Conservation (phyloP, 345 rosid genomes). For the Garcia nutans region DNA sequence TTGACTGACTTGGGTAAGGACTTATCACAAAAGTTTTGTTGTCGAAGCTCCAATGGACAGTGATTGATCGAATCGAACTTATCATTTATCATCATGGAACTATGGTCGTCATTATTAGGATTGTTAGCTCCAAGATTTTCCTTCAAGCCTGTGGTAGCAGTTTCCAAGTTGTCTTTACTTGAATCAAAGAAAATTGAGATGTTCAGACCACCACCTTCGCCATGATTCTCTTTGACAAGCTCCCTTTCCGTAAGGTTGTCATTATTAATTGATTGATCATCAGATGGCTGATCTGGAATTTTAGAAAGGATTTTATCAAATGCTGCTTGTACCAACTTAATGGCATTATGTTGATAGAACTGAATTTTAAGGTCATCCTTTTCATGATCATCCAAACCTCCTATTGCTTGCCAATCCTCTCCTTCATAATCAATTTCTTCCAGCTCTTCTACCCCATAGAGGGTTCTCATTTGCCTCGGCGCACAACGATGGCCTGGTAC, state of each 20-base stretch:
- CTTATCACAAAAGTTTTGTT: conserved; percentile 9
- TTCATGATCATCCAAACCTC: conserved; percentile 32
- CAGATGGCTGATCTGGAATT: conserved; percentile 55
- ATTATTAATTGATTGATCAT: conserved; percentile 48
- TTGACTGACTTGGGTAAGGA: conserved; percentile 21
- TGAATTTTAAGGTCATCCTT: conserved; percentile 32
- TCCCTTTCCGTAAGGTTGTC: conserved; percentile 42
- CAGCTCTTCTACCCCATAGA: too few relatives aligned
- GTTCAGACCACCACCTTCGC: conserved; percentile 29
- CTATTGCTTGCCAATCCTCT: too few relatives aligned
- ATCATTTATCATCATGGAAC: conserved; percentile 11
- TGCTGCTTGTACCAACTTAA: conserved; percentile 75
- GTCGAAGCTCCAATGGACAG: conserved; percentile 7
- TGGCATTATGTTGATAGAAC: conserved; percentile 49
- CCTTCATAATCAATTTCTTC: too few relatives aligned
- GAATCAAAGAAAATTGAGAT: conserved; percentile 29
- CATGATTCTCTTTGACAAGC: conserved; percentile 20
- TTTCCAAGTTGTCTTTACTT: conserved; percentile 16
- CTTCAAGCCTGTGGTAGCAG: conserved; percentile 17
- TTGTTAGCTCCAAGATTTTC: conserved; percentile 22
- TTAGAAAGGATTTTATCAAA: conserved; percentile 76
- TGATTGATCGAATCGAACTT: neutral
- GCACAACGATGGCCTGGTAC: too few relatives aligned
- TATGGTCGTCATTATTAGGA: conserved; percentile 14
- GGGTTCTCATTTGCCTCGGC: too few relatives aligned